Base-by-base conservation (phyloP, 1,284 basidiomycete species). In the Somion occarium region DNA sequence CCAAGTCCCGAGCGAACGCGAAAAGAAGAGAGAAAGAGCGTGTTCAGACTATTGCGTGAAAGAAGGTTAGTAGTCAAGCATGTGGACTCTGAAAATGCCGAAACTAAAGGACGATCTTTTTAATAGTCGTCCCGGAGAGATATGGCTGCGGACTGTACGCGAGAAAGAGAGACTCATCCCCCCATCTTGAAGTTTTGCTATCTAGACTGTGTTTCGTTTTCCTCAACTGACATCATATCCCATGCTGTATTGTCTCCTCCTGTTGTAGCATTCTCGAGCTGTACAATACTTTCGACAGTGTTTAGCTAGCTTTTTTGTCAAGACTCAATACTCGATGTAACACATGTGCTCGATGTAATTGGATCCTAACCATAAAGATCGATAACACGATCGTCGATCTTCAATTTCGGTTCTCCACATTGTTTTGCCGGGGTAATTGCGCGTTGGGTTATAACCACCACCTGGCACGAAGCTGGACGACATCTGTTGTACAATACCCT, bases 41-140 rank as follows among this genome's bases (percentile, higher is more conserved):
- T 88, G 23, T 91, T 81, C 66, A 71, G 86, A 55, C 79, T 91
- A 51, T 60, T 91, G 59, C 71, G 88, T 44, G 88, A 88, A 63
- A 80, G 78, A 66, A 90, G 87, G 87, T 88, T 30, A n/a, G 78
- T 27, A 49, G 43, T 12, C n/a, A n/a, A 7, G 52, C 20, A n/a
- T 46, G 20, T 44, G 50, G 9, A 13, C 38, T 47, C 46, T 25
- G 47, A 4, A 24, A n/a, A 11, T 49, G 38, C 15, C 48, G 37
- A 56, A 51, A 58, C 46, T 38, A 19, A 7, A n/a, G n/a, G 15
- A 38, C 23, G 38, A 53, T 39, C 22, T 38, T 47, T 51, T 48
- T 50, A 52, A 9, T 52, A 89, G 87, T 60, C 85, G 84, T 19
- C 87, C 87, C n/a, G 84, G 85, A 13, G 87, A 90, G 63, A 85